phyloP scores from a whole-genome alignment of 2,329 filamentous ascomycete genomes.

The Aspergillus sp. region DNA sequence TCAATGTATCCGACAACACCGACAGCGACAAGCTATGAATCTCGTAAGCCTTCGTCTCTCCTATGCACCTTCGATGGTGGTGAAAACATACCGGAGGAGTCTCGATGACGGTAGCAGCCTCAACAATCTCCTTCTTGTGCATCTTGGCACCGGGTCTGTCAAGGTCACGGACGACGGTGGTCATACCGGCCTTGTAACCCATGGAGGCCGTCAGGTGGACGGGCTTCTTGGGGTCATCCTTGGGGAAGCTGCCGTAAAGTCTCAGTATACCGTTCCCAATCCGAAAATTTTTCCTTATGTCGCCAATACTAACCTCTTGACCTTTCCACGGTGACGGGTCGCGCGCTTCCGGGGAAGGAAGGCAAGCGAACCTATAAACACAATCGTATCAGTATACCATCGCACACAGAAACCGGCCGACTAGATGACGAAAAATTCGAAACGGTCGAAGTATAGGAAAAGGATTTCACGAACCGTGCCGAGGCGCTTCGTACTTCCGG shows the following conservation, averaged over 20 bases:
- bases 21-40: conserved; percentile 89
- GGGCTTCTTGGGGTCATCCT: conserved; percentile 99
- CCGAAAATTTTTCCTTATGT: conserved; percentile 10
- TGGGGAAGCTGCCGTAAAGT: conserved; percentile 71
- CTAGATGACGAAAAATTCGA: conserved; percentile 15
- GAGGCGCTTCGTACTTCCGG: conserved; percentile 76
- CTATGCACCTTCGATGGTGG: conserved; percentile 14
- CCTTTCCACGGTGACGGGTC: conserved; percentile 89
- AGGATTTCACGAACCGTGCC: conserved; percentile 83
- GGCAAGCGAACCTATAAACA: conserved; percentile 59
- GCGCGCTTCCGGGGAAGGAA: conserved; percentile 88
- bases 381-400: conserved; percentile 25
- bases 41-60: background rate
- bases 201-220: conserved; percentile 96
- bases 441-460: conserved; percentile 54
- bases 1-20: conserved; percentile 99
- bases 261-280: conserved; percentile 18
- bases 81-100: conserved; percentile 81
- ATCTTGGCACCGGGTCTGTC: conserved; percentile 98
- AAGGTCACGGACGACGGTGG: conserved; percentile 97
- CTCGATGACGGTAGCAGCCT: conserved; percentile 81
- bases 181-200: conserved; percentile 99
- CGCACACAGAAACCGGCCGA: conserved; percentile 17
- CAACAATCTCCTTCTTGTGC: conserved; percentile 97
- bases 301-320: conserved; percentile 75